Base-by-base conservation (phyloP, 805 yeast genomes). In the Kuraishia molischiana region DNA sequence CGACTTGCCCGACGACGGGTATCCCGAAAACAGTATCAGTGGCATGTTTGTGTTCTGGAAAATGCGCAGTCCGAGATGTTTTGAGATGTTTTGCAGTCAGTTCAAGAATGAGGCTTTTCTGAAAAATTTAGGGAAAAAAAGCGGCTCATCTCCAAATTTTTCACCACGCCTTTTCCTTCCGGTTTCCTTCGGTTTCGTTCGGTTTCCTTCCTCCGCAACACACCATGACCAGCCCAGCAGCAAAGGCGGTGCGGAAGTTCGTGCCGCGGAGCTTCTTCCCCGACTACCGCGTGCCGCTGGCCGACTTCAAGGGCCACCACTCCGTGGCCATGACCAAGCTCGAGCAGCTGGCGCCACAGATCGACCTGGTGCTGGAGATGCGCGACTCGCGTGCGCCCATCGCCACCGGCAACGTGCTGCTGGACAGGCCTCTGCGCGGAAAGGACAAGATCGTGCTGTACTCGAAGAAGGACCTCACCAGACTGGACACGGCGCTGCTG, bases 281-380 rank as follows among this genome's bases (percentile, higher is more conserved):
- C 1, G 66, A 69, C 11, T 82, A 82, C 53, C 74, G 74, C 36
- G 72, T 87, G 11, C 66, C 77, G 1, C 58, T 81, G 17, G 77
- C 92, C 1, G 87, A 84, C 54, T 86, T 86, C 60, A 85, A 85
- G 48, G 96, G 97, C 10, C 97, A 89, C 53, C 97, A 90, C 49
- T 74, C 77, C 43, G 78, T 76, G 43, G 95, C 96, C 0, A 62
- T 90, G 21, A 70, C 75, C 34, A 69, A 62, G 42, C 74, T 89
- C 62, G 69, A 76, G 11, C 74, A 71, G 28, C 54, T 85, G 22
- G 74, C 90, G 2, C 87, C 92, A 3, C 89, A 85, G 47, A 66
- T 87, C 14, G 95, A 90, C 52, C 56, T 86, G 34, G 72, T 92
- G 2, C 57, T 90, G 5, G 98, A 92, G 51, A 71, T 92, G 6